Conservation (phyloP, 225 moss, liverwort and hornwort species). For the Straminergon stramineum region DNA sequence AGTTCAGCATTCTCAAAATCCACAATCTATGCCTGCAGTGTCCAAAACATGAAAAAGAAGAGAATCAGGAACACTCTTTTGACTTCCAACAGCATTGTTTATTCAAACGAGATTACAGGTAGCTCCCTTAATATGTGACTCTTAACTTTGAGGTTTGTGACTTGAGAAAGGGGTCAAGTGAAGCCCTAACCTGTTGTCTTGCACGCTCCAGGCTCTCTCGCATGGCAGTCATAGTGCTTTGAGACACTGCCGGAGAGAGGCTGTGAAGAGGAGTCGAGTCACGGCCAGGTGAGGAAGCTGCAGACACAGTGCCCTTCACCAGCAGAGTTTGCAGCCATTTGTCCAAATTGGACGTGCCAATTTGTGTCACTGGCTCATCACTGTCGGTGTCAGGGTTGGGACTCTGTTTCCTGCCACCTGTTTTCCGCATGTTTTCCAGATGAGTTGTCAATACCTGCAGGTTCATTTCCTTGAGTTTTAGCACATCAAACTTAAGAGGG, state of each 20-base stretch:
- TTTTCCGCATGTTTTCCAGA: slow-evolving; percentile 10
- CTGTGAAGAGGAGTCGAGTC: background rate
- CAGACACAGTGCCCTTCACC: slow-evolving; percentile 13
- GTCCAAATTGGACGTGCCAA: slow-evolving; percentile 40
- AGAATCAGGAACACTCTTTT: background rate
- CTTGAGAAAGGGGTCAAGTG: background rate
- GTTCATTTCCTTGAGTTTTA: background rate
- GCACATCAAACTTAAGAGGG: background rate
- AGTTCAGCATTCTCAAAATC: too few relatives aligned
- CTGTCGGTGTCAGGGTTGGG: slow-evolving; percentile 2
- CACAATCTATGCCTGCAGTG: background rate
- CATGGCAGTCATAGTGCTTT: slow-evolving; percentile 10
- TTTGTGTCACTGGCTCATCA: slow-evolving; percentile 12
- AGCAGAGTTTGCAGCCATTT: slow-evolving; percentile 42
- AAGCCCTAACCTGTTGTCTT: slow-evolving; percentile 2
- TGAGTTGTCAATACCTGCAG: slow-evolving; percentile 25
- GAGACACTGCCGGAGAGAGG: background rate
- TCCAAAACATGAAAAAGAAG: background rate
- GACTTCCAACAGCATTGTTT: background rate
- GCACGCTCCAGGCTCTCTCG: slow-evolving; percentile 12
- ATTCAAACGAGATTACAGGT: background rate
- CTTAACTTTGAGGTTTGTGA: background rate
- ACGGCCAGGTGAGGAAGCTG: slow-evolving; percentile 13
- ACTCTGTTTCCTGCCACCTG: background rate
- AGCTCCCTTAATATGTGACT: background rate